phyloP scores from a whole-genome alignment of 371 early-diverging fungal species.

The Mucor velutinosus region DNA sequence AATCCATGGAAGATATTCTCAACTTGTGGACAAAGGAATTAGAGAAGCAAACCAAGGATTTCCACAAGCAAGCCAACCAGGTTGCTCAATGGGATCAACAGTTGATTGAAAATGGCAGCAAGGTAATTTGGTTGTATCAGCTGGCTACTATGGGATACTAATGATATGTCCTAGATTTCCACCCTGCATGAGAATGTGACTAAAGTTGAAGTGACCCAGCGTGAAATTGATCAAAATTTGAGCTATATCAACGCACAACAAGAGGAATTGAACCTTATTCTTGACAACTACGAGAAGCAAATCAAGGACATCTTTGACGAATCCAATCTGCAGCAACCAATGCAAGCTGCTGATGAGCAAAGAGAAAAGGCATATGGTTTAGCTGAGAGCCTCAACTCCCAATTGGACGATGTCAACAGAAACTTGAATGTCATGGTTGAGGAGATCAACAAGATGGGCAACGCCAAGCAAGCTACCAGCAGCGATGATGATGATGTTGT shows the following conservation, averaged over 20 bases:
- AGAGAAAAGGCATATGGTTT: constrained; percentile 84
- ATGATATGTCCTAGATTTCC: constrained; percentile 61
- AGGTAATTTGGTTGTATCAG: constrained; percentile 44
- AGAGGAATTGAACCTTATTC: constrained; percentile 72
- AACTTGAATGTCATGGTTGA: constrained; percentile 82
- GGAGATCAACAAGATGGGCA: constrained; percentile 77
- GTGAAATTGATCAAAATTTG: constrained; percentile 81
- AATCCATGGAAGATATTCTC: constrained; percentile 86
- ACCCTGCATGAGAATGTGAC: constrained; percentile 71
- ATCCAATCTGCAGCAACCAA: constrained; percentile 49
- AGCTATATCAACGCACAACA: constrained; percentile 89
- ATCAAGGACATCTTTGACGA: constrained; percentile 58
- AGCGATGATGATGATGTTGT: constrained; percentile 55
- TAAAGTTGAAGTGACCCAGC: constrained; percentile 74
- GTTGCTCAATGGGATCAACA: constrained; percentile 87
- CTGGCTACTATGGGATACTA: background rate
- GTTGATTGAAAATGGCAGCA: constrained; percentile 81
- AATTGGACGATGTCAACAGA: constrained; percentile 84
- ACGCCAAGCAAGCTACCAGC: constrained; percentile 39
- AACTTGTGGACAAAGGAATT: constrained; percentile 87
- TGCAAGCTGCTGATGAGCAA: constrained; percentile 80
- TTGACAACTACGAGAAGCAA: constrained; percentile 81
- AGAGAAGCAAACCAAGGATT: constrained; percentile 75
- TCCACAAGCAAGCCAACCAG: constrained; percentile 84
- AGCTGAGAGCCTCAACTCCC: constrained; percentile 82